Percentiles rank a stretch among this genome's conserved stretches.
These are phyloP conservation scores for Ogataea glucozyma DNA, from an alignment of 805 yeast genomes.

Conservation along the genomic window DNA sequence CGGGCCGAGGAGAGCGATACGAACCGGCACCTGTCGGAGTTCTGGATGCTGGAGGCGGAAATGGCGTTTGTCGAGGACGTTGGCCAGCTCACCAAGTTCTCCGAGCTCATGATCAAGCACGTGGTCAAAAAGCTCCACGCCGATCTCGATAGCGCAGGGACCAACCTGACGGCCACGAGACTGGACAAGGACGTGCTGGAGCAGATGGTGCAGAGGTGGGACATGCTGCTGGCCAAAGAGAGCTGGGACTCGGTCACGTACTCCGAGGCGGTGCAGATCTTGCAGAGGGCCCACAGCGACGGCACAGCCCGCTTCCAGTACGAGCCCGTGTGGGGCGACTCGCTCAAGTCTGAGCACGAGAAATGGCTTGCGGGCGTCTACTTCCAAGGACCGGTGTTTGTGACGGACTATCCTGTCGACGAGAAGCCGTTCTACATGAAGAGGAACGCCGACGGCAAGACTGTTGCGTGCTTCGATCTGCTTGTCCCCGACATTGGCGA, in stretches of 20 bases:
- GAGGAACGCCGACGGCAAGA: conserved; percentile 43
- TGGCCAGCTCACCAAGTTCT: conserved; percentile 59
- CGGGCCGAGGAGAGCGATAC: conserved; percentile 94
- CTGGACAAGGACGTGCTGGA: conserved; percentile 40
- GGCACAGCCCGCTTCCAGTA: conserved; percentile 40
- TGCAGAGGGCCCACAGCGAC: conserved; percentile 37
- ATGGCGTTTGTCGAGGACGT: conserved; percentile 63
- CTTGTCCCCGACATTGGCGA: conserved; percentile 92
- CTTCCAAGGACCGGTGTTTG: conserved; percentile 76
- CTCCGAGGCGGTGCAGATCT: conserved; percentile 65
- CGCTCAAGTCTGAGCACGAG: conserved; percentile 83
- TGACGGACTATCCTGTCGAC: conserved; percentile 78
- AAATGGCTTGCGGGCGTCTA: conserved; percentile 78
- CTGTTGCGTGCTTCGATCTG: conserved; percentile 90
- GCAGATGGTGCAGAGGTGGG: conserved; percentile 58
- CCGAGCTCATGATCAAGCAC: conserved; percentile 67
- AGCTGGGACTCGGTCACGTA: conserved; percentile 76
- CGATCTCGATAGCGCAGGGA: conserved; percentile 29
- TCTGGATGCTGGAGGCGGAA: conserved; percentile 98
- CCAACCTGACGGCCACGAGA: conserved; percentile 40
- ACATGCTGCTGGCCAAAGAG: conserved; percentile 40
- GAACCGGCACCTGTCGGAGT: conserved; percentile 86
- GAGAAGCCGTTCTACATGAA: conserved; percentile 95
- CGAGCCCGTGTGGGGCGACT: conserved; percentile 67
- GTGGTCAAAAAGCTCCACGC: conserved; percentile 39